Evolutionary conservation across 2,329 filamentous ascomycete genomes (phyloP), one percentile per base, ranked within the genome.

Genomic region (Calonectria fujianensis): DNA sequence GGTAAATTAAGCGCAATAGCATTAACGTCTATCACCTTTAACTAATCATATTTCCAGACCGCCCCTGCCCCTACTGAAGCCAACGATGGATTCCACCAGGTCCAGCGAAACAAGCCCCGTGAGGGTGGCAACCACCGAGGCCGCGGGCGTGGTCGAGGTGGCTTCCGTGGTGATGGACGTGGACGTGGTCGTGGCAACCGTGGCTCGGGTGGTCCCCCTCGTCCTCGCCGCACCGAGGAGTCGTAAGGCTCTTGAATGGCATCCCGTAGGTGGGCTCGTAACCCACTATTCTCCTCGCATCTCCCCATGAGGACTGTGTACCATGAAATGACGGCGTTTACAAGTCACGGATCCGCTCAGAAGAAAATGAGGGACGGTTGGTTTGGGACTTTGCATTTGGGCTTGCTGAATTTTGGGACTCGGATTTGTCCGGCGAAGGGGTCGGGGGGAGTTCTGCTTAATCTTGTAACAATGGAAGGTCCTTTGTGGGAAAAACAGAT

Each of bases 51-150:
- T 31, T 27, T 69, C 54, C 35, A 80, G 79, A 75, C 85, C 41
- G 85, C 86, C 63, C 86, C 89, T 65, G 77, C 84, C 10, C 78
- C 84, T 11, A 77, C 85, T 29, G 88, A 89, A 32, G 74, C 84
- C 66, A 88, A 89, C 78, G 94, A 95, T 81, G 94, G 94, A 31
- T 96, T 95, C 88, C 92, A 93, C 74, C 91, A 93, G 81, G 94
- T 95, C 14, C 91, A 91, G 80, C 91, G 91, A 81, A 90, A 91
- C 84, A 89, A 89, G 73, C 88, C 87, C 69, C 89, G 86, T 37
- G 84, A 91, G 70, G 87, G 86, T 45, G 84, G 86, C 70, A 85
- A 80, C 74, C 80, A 81, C 76, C 84, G 88, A 45, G 85, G 86
- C 63, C 84, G 86, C 51, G 87, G 89, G 48, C 87, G 89, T 75